Percentiles rank a stretch among this genome's conserved stretches.
These are phyloP conservation scores for Phytophthora palmivora DNA, from an alignment of 352 stramenopile genomes.

Conservation along the genomic window DNA sequence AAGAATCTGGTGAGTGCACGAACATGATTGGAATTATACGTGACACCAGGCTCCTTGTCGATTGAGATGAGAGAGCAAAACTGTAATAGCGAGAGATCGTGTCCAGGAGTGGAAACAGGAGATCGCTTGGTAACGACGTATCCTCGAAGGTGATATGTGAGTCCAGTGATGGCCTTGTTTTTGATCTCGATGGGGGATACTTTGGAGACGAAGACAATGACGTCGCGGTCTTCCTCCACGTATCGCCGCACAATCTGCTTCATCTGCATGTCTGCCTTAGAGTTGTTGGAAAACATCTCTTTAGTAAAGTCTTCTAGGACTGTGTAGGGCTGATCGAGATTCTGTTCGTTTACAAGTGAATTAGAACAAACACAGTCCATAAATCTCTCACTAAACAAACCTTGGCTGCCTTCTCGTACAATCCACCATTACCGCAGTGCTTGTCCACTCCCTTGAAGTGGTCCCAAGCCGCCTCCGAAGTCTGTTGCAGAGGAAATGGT, in stretches of 20 bases:
- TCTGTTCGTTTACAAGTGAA: no score
- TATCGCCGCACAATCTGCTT: conserved; percentile 34
- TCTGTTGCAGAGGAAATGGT: conserved; percentile 21
- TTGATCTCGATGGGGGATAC: conserved; percentile 24
- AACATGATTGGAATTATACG: conserved; percentile 27
- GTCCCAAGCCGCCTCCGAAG: conserved; percentile 26
- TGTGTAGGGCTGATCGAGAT: conserved; percentile 19
- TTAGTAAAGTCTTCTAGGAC: conserved; percentile 29
- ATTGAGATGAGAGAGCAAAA: conserved; percentile 57
- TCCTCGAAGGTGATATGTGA: conserved; percentile 26
- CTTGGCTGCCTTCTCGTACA: conserved; percentile 34
- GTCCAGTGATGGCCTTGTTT: conserved; percentile 24
- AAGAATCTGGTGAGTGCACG: conserved; percentile 52
- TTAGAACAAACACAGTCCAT: neutral
- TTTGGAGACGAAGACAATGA: conserved; percentile 20
- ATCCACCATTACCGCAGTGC: conserved; percentile 17
- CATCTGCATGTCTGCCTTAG: conserved; percentile 21
- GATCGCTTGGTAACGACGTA: conserved; percentile 52
- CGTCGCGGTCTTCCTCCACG: conserved; percentile 21
- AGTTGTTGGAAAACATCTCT: conserved; percentile 26
- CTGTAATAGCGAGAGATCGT: conserved; percentile 52
- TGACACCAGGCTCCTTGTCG: conserved; percentile 40
- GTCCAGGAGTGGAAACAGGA: conserved; percentile 16
- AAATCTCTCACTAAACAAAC: neutral
- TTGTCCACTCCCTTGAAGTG: conserved; percentile 31